phyloP scores from a whole-genome alignment of 2,329 filamentous ascomycete genomes.

The Alternaria arborescens region DNA sequence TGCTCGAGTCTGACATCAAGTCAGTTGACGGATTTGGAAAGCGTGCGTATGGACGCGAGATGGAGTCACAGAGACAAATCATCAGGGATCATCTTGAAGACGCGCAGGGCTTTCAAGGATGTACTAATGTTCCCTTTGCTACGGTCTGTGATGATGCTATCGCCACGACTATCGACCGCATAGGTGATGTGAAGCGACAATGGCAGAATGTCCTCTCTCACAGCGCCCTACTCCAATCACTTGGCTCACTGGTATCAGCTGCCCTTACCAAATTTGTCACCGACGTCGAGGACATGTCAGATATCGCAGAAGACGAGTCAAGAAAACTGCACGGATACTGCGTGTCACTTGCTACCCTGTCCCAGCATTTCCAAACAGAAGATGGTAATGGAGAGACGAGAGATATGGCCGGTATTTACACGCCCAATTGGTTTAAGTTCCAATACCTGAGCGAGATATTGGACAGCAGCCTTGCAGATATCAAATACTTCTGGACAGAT shows the following conservation, averaged over 20 bases:
- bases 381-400: slow-evolving; percentile 51
- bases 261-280: slow-evolving; percentile 67
- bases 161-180: slow-evolving; percentile 64
- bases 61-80: slow-evolving; percentile 71
- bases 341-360: slow-evolving; percentile 63
- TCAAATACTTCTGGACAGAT: slow-evolving; percentile 71
- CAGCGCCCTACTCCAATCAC: slow-evolving; percentile 68
- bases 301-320: slow-evolving; percentile 71
- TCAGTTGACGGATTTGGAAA: slow-evolving; percentile 67
- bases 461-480: slow-evolving; percentile 69
- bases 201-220: slow-evolving; percentile 68
- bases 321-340: slow-evolving; percentile 66
- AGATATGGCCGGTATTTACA: slow-evolving; percentile 68
- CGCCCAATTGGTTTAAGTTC: slow-evolving; percentile 70
- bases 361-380: slow-evolving; percentile 64
- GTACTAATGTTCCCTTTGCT: slow-evolving; percentile 67
- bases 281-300: slow-evolving; percentile 69
- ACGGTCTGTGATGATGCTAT: slow-evolving; percentile 68
- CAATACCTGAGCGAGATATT: slow-evolving; percentile 71
- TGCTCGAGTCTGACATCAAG: slow-evolving; percentile 63
- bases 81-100: slow-evolving; percentile 69
- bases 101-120: slow-evolving; percentile 68
- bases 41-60: slow-evolving; percentile 68
- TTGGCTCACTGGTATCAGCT: slow-evolving; percentile 66
- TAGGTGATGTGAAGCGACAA: slow-evolving; percentile 64